Evolutionary conservation across 495 filamentous ascomycete species (phyloP), one percentile per base, ranked within the genome.

Genomic region (Evansstolkia leycettana): DNA sequence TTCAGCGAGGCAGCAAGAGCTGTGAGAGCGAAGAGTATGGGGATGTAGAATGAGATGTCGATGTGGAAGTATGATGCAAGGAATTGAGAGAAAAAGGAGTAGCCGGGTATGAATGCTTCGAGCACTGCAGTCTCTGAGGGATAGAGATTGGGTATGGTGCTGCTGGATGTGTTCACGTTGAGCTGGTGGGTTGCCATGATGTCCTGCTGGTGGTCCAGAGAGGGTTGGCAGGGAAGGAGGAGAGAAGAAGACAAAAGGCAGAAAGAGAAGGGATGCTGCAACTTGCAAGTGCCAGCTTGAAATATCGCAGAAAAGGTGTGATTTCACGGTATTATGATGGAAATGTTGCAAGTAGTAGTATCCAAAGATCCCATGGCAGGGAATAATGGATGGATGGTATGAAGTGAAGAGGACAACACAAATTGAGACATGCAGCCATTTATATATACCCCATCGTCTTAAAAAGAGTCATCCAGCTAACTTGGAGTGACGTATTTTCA

Each of bases 101-200:
- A 85, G 11, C 82, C 82, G 0, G 82, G 82, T 37, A 88, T 75
- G 50, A 88, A 68, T 17, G 72, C 64, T 40, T 88, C 80, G 11
- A 88, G 64, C n/a, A 85, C 59, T n/a, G 46, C 50, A 1, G 54
- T 53, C 13, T 64, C 60, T 7, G 51, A 39, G 0, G 46, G 38
- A 2, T 39, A 42, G 8, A 48, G 31, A 12, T 32, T 27, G 14
- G 24, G 42, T 13, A 35, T 37, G 8, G 5, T 29, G 28, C 10
- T 29, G 11, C 28, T 15, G 14, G 28, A 29, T n/a, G 28, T 15
- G 14, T 26, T 26, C 24, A 26, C n/a, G n/a, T 23, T 23, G 20
- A 9, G 20, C 5, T 23, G 20, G 20, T 23, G 20, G 20, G 4
- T 4, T 23, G 20, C 20, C 20, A 23, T 29, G n/a, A n/a, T n/a